Percentiles rank a stretch among this genome's conserved stretches.
phyloP scores from a whole-genome alignment of 257 asterid species.

The Plantago major region DNA sequence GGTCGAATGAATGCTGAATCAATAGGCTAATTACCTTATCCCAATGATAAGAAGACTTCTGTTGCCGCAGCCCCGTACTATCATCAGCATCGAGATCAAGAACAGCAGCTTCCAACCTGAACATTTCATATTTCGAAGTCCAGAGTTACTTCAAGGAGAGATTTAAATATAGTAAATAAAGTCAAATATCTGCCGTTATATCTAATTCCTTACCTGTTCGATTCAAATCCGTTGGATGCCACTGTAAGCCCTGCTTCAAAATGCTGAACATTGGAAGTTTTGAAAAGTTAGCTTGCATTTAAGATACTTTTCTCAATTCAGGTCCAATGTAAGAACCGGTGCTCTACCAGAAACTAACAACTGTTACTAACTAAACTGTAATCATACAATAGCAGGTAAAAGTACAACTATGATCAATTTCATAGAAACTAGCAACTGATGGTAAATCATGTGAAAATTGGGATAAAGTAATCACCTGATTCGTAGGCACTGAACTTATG shows the following conservation, averaged over 20 bases:
- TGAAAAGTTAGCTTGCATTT: constrained; percentile 18
- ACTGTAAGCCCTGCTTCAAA: constrained; percentile 90
- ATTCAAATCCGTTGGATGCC: constrained; percentile 53
- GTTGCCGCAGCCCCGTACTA: constrained; percentile 60
- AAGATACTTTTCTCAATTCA: constrained; percentile 8
- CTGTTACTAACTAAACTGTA: constrained; percentile 2
- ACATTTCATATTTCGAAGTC: not conserved
- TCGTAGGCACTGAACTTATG: constrained; percentile 87
- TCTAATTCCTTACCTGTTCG: constrained; percentile 56
- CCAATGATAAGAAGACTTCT: constrained; percentile 83
- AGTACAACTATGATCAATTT: not conserved
- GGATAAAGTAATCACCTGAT: constrained; percentile 50
- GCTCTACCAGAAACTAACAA: constrained; percentile 2
- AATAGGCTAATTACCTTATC: constrained; percentile 60
- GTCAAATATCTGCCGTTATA: not conserved
- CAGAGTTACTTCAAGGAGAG: too few relatives aligned
- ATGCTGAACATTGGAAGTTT: constrained; percentile 56
- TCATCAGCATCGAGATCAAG: constrained; percentile 90
- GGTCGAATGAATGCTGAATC: not conserved
- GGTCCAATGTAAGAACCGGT: not conserved
- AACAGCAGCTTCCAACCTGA: constrained; percentile 86
- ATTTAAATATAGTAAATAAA: too few relatives aligned
- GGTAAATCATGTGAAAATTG: not conserved
- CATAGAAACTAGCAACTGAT: not conserved
- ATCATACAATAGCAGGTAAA: constrained; percentile 1